A percentile compares a stretch with the other conserved stretches of the same genome.
phyloP scores from a whole-genome alignment of 352 stramenopile genomes.

The Phytophthora syringae region DNA sequence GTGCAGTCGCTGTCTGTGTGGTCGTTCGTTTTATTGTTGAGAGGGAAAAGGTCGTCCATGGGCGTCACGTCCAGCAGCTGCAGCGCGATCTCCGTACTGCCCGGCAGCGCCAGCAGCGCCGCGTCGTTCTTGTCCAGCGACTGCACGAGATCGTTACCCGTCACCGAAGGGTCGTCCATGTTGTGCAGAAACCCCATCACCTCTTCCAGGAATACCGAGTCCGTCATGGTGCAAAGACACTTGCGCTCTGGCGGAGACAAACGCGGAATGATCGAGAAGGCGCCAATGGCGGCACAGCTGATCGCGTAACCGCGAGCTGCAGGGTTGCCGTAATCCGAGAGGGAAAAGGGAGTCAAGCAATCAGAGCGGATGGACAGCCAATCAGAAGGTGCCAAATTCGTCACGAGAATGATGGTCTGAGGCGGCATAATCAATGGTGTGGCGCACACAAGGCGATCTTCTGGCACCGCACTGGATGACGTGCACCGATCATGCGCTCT shows the following conservation, averaged over 20 bases:
- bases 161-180: constrained; percentile 21
- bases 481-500: too few relatives aligned
- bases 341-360: constrained; percentile 19
- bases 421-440: constrained; percentile 1
- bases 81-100: constrained; percentile 19
- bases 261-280: constrained; percentile 15
- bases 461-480: too few relatives aligned
- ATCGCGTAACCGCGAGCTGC: constrained; percentile 19
- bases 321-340: constrained; percentile 18
- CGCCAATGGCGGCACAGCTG: constrained; percentile 3
- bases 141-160: constrained; percentile 17
- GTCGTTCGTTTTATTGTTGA: neutral
- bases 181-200: constrained; percentile 30
- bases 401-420: constrained; percentile 13
- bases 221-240: constrained; percentile 10
- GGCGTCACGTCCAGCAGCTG: constrained; percentile 27
- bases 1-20: constrained; percentile 29
- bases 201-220: constrained; percentile 33
- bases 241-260: constrained; percentile 8
- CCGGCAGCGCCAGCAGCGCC: constrained; percentile 6
- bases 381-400: neutral
- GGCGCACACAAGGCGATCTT: constrained; percentile 1
- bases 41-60: constrained; percentile 18
- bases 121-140: constrained; percentile 26
- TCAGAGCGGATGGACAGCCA: neutral